Evolutionary conservation across 345 rosid genomes (phyloP).

Genomic region (Aquilaria malaccensis): DNA sequence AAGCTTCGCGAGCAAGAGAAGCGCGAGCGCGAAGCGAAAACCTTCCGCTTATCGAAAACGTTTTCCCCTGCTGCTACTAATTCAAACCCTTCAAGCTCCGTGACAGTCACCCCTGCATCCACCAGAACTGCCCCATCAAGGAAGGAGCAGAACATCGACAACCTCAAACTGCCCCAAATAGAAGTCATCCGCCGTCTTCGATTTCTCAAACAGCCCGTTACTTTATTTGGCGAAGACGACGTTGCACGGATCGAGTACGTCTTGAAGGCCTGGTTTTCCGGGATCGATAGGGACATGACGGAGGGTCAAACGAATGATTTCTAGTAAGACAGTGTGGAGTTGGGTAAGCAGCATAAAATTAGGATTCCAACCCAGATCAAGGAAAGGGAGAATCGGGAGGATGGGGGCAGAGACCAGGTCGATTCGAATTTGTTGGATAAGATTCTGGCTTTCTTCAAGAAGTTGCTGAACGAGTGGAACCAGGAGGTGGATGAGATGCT

Average conservation of each 20-base stretch:
- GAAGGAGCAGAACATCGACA: constrained; percentile 66
- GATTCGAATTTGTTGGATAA: constrained; percentile 78
- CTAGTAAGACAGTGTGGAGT: constrained; percentile 73
- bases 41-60: constrained; percentile 34
- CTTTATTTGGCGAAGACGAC: constrained; percentile 86
- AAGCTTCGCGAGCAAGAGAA: constrained; percentile 78
- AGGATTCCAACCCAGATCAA: constrained; percentile 45
- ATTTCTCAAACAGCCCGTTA: constrained; percentile 74
- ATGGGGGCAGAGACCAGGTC: constrained; percentile 57
- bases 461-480: constrained; percentile 79
- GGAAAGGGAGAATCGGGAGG: constrained; percentile 72
- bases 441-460: constrained; percentile 76
- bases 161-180: constrained; percentile 55
- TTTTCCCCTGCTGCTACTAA: constrained; percentile 20
- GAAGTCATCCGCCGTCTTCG: constrained; percentile 85
- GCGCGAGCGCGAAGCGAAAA: constrained; percentile 68
- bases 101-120: constrained; percentile 27
- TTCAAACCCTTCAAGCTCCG: constrained; percentile 24
- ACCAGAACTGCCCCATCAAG: constrained; percentile 41
- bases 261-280: constrained; percentile 64
- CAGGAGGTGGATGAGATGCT: constrained; percentile 72
- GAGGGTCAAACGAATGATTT: constrained; percentile 92
- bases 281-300: constrained; percentile 76
- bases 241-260: constrained; percentile 67
- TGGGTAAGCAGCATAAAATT: constrained; percentile 76